These are phyloP conservation scores for Debaryomycetaceae sp. DNA, from an alignment of 1,139 yeast species.

Conservation along the genomic window DNA sequence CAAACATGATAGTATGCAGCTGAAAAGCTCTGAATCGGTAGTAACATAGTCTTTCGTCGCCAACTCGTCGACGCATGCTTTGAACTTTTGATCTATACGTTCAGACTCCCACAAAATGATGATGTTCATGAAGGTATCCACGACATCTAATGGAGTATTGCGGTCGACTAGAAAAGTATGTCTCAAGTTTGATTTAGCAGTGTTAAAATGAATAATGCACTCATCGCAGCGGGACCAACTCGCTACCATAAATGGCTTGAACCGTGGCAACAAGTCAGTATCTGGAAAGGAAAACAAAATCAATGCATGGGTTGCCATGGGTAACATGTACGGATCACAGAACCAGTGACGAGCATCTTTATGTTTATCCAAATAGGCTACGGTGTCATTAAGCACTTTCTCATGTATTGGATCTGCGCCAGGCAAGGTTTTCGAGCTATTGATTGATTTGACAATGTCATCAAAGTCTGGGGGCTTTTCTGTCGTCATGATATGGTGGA, in stretches of 20 bases:
- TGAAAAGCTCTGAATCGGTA: not conserved
- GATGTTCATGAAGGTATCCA: conserved; percentile 37
- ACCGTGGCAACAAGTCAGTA: conserved; percentile 29
- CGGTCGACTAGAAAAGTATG: conserved; percentile 41
- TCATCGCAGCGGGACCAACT: conserved; percentile 36
- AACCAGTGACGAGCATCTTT: conserved; percentile 34
- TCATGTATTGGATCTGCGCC: conserved; percentile 18
- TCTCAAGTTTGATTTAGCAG: conserved; percentile 40
- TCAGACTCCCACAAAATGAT: conserved; percentile 43
- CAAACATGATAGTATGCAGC: conserved; percentile 16
- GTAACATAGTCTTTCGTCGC: not conserved
- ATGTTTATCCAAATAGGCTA: conserved; percentile 14
- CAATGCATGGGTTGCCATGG: conserved; percentile 41
- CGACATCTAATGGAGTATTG: conserved; percentile 36
- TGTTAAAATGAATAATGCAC: conserved; percentile 42
- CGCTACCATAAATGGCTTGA: conserved; percentile 27
- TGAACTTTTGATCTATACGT: conserved; percentile 8
- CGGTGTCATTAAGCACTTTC: conserved; percentile 14
- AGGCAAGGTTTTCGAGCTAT: conserved; percentile 13
- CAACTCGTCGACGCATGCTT: conserved; percentile 10
- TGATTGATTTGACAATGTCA: conserved; percentile 12
- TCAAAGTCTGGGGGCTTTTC: conserved; percentile 18
- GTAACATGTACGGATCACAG: conserved; percentile 40
- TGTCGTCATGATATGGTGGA: conserved; percentile 1
- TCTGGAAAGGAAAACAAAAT: conserved; percentile 51